Percentiles rank a stretch among this genome's conserved stretches.
Evolutionary conservation across 129 eudicot genomes (phyloP).

Genomic region (Artemisia annua): DNA sequence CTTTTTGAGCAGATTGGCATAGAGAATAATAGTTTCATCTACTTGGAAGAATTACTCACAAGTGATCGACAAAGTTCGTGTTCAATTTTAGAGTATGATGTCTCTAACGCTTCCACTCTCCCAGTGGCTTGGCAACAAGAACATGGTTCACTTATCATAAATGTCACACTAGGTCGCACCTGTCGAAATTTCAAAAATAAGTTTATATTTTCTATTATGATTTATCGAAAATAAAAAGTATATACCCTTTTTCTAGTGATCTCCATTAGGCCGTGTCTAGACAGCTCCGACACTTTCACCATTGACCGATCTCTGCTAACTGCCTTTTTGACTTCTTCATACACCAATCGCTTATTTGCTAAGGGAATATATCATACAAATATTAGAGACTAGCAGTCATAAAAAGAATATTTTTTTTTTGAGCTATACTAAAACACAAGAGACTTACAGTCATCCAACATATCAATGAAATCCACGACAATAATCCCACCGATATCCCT

Average conservation of each 20-base stretch:
- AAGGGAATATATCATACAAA: slow-evolving; percentile 24
- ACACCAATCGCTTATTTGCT: slow-evolving; percentile 83
- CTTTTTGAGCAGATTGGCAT: neutral
- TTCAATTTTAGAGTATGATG: slow-evolving; percentile 88
- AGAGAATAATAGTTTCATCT: neutral
- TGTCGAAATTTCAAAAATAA: slow-evolving; percentile 23
- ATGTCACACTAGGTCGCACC: slow-evolving; percentile 95
- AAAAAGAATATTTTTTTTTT: neutral
- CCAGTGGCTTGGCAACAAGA: slow-evolving; percentile 90
- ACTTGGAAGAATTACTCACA: slow-evolving; percentile 45
- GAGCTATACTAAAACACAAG: neutral
- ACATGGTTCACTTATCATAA: slow-evolving; percentile 94
- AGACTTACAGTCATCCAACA: slow-evolving; percentile 78
- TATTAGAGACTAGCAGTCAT: no score
- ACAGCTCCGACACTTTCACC: slow-evolving; percentile 82
- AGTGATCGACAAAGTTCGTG: slow-evolving; percentile 83
- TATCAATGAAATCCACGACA: slow-evolving; percentile 90
- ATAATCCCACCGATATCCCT: slow-evolving; percentile 96
- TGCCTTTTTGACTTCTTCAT: slow-evolving; percentile 84
- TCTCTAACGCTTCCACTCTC: slow-evolving; percentile 96
- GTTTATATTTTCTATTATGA: neutral
- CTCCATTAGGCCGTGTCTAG: slow-evolving; percentile 96
- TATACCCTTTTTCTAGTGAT: slow-evolving; percentile 90
- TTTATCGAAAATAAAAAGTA: neutral
- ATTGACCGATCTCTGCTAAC: slow-evolving; percentile 88